Base-by-base conservation (phyloP, 768 basidiomycete species). In the Suillus subluteus region DNA sequence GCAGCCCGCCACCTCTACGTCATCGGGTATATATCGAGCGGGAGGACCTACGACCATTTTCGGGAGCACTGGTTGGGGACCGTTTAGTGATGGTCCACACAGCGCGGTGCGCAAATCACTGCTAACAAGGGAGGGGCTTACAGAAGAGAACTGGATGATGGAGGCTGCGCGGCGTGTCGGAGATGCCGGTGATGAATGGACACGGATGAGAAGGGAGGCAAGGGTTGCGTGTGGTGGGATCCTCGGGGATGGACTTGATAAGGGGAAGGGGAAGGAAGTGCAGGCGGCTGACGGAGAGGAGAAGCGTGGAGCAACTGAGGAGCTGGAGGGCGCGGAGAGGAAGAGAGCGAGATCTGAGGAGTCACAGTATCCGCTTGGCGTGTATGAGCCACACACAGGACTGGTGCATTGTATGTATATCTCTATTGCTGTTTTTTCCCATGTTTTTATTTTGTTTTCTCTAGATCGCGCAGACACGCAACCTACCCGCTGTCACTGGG, bases 31-130 rank as follows among this genome's bases (percentile, higher is more conserved):
- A 55, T 98, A 97, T 79, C 90, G 93, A 55, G 89, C 95, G 0
- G 95, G 96, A 1, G 96, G 96, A 0, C 92, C 95, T 1, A 97
- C 96, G 1, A 98, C 97, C 0, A 86, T 96, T 54, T 99, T 98
- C 71, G 96, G 93, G 21, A 86, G 86, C 0, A 83, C 83, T 18
- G 96, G 96, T 0, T 86, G 89, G 82, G 94, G 95, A 2, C 95
- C 96, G 1, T 97, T 89, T 76, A 93, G 92, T 65, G 93, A 95
- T 71, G 94, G 94, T 1, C 94, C 94, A 0, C 80, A 94, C 66
- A 92, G 91, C 68, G 90, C 91, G 0, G 92, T 95, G 66, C 85
- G 92, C 71, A 94, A 96, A 78, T 89, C 90, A 30, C 76, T 91
- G 72, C 76, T 96, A 64, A 84, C 87, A 54, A 82, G 91, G n/a